These are phyloP conservation scores for Fusarium tjaetaba DNA, from an alignment of 2,329 filamentous ascomycete genomes.

Conservation along the genomic window DNA sequence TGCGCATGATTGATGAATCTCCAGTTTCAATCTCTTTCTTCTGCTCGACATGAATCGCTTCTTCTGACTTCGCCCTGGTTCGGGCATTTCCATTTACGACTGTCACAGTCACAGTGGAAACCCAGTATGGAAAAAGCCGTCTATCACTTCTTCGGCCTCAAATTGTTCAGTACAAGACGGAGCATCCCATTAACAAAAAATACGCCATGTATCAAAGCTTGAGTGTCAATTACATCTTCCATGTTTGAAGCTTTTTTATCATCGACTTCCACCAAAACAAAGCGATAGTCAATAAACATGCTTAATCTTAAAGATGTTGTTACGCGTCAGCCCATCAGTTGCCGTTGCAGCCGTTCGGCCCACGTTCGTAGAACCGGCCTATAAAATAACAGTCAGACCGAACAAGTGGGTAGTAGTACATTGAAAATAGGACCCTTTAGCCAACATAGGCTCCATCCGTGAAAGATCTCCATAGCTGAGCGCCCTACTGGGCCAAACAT, in stretches of 20 bases:
- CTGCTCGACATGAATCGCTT: background rate
- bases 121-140: background rate
- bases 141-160: background rate
- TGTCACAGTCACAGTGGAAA: background rate
- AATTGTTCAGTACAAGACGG: rapidly evolving
- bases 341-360: background rate
- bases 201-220: rapidly evolving
- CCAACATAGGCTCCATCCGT: background rate
- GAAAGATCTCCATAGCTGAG: background rate
- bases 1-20: background rate
- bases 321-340: background rate
- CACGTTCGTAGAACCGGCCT: background rate
- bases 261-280: background rate
- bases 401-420: background rate
- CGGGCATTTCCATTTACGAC: background rate
- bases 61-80: background rate
- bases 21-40: background rate
- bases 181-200: too few species aligned
- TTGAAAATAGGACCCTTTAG: background rate
- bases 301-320: background rate
- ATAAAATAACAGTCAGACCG: background rate
- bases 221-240: rapidly evolving
- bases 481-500: background rate
- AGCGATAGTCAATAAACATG: background rate
- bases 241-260: background rate